Evolutionary conservation across 1,284 basidiomycete genomes (phyloP).

Genomic region (Apiotrichum siamense): DNA sequence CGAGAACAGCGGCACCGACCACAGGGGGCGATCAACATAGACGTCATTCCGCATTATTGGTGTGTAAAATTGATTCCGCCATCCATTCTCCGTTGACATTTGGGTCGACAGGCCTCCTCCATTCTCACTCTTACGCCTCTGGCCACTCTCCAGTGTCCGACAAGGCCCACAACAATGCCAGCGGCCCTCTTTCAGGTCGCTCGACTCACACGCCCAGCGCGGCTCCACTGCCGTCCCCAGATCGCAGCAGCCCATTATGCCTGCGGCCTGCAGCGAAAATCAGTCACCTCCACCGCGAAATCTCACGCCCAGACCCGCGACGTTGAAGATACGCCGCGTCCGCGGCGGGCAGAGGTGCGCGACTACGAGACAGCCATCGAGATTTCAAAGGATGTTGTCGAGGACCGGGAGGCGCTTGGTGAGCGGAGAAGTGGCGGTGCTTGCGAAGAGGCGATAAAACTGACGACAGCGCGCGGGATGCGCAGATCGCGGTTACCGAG

Average conservation of each 20-base stretch:
- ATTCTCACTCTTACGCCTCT: too few relatives aligned
- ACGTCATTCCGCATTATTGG: neutral
- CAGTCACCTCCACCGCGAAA: neutral
- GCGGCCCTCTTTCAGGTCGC: conserved; percentile 7
- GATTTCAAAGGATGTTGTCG: neutral
- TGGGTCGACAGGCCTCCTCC: too few relatives aligned
- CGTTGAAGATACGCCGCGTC: neutral
- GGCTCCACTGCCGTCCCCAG: conserved; percentile 2
- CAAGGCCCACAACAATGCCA: neutral
- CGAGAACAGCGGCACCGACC: conserved; percentile 39
- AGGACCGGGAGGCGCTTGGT: neutral
- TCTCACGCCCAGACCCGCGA: neutral
- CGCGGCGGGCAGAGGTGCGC: neutral
- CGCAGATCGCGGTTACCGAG: conserved; percentile 15
- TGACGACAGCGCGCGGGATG: conserved; percentile 4
- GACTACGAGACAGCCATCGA: conserved; percentile 4
- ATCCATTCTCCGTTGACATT: neutral
- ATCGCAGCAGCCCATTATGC: neutral
- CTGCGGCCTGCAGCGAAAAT: too few relatives aligned
- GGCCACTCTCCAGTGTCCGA: too few relatives aligned
- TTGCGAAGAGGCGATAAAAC: too few relatives aligned
- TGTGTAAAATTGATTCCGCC: neutral
- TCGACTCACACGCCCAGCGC: conserved; percentile 5
- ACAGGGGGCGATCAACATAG: neutral
- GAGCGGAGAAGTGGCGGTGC: neutral